These are phyloP conservation scores for Raddia distichophylla DNA, from an alignment of 176 grass and related monocot species.

Conservation along the genomic window DNA sequence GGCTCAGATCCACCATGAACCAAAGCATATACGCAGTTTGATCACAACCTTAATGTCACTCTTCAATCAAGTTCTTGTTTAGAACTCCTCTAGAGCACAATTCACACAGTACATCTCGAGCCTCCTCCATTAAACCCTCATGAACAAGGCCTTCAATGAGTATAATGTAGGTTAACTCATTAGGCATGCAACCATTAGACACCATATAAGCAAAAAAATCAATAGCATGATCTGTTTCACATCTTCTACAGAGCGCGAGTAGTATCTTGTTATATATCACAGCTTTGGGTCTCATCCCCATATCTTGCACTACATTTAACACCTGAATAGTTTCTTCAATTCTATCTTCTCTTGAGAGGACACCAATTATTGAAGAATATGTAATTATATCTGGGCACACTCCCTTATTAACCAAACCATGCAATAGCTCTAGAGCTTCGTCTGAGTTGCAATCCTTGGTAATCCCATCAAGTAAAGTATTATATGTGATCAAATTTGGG, in stretches of 20 bases:
- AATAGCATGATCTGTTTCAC: slow-evolving; percentile 46
- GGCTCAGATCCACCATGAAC: slow-evolving; percentile 18
- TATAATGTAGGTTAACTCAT: slow-evolving; percentile 61
- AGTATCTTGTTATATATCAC: slow-evolving; percentile 63
- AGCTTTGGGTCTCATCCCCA: slow-evolving; percentile 60
- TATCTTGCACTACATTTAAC: slow-evolving; percentile 49
- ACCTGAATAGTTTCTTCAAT: slow-evolving; percentile 54
- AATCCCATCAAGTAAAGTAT: slow-evolving; percentile 60
- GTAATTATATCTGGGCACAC: slow-evolving; percentile 60
- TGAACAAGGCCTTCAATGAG: slow-evolving; percentile 65
- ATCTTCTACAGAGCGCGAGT: slow-evolving; percentile 54
- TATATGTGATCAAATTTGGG: slow-evolving; percentile 66
- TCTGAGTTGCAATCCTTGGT: slow-evolving; percentile 61
- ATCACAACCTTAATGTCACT: slow-evolving; percentile 25
- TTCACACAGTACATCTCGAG: slow-evolving; percentile 43
- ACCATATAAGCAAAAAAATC: slow-evolving; percentile 58
- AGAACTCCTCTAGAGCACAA: slow-evolving; percentile 49
- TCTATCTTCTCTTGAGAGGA: slow-evolving; percentile 62
- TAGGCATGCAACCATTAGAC: slow-evolving; percentile 54
- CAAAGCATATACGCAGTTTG: slow-evolving; percentile 27
- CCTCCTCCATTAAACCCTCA: slow-evolving; percentile 46
- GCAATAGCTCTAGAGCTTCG: slow-evolving; percentile 55
- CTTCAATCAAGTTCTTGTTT: slow-evolving; percentile 41
- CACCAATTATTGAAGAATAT: slow-evolving; percentile 50
- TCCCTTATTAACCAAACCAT: slow-evolving; percentile 55